phyloP scores from a whole-genome alignment of 441 rosid genomes.

The Arabidopsis lyrata region DNA sequence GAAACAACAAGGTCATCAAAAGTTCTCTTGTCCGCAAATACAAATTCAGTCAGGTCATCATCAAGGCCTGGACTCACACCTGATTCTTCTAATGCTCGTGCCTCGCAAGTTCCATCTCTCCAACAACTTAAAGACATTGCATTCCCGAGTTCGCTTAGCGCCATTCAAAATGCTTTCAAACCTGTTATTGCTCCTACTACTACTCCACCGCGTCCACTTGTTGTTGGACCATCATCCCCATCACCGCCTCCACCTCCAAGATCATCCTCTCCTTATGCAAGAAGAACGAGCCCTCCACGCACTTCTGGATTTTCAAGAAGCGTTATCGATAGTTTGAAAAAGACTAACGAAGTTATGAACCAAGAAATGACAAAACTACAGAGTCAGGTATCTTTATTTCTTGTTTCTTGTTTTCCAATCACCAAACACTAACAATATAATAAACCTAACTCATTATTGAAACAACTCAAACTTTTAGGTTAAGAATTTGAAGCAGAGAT shows the following conservation, averaged over 20 bases:
- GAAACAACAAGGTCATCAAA: slow-evolving; percentile 57
- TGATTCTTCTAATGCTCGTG: slow-evolving; percentile 60
- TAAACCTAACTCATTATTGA: slow-evolving; percentile 19
- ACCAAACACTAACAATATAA: background rate
- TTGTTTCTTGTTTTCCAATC: background rate
- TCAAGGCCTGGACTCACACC: slow-evolving; percentile 56
- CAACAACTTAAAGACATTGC: slow-evolving; percentile 74
- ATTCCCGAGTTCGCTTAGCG: slow-evolving; percentile 71
- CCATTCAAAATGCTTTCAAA: slow-evolving; percentile 69
- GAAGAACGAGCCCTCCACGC: slow-evolving; percentile 83
- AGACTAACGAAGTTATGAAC: slow-evolving; percentile 78
- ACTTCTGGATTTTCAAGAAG: slow-evolving; percentile 71
- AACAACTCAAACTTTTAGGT: slow-evolving; percentile 49
- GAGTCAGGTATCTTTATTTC: slow-evolving; percentile 59
- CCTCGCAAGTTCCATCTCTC: slow-evolving; percentile 82
- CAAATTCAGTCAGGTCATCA: slow-evolving; percentile 65
- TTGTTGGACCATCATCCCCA: slow-evolving; percentile 26
- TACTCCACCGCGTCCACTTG: slow-evolving; percentile 48
- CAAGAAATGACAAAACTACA: slow-evolving; percentile 77
- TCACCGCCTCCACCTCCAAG: slow-evolving; percentile 53
- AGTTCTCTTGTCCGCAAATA: slow-evolving; percentile 58
- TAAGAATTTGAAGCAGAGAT: slow-evolving; percentile 62
- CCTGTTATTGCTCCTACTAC: slow-evolving; percentile 43
- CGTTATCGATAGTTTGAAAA: slow-evolving; percentile 83
- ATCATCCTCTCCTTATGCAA: slow-evolving; percentile 49